Evolutionary conservation across 1,284 basidiomycete species (phyloP).

Genomic region (Melampsora americana): DNA sequence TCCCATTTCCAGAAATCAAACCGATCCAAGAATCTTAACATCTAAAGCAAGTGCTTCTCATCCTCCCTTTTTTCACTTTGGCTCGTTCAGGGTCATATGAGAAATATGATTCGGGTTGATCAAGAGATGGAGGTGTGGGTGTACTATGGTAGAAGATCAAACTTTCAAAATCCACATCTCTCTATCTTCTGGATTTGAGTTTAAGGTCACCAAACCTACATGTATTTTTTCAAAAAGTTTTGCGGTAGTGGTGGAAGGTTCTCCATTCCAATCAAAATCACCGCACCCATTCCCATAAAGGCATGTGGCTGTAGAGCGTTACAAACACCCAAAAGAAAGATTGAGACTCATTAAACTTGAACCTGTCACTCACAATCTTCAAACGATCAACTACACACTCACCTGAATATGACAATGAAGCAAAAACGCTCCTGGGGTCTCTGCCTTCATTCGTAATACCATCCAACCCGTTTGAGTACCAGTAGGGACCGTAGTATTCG

Average conservation of each 20-base stretch:
- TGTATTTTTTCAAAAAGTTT: slow-evolving; percentile 18
- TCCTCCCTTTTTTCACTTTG: not conserved
- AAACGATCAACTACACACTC: not conserved
- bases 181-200: not conserved
- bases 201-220: not conserved
- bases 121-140: not conserved
- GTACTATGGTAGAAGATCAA: not conserved
- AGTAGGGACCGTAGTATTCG: too few species aligned
- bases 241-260: slow-evolving; percentile 29
- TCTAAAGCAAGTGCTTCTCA: too few species aligned
- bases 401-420: slow-evolving; percentile 42
- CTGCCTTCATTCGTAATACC: slow-evolving; percentile 35
- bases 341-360: not conserved
- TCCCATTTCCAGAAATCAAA: too few species aligned
- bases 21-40: too few species aligned
- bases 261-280: slow-evolving; percentile 32
- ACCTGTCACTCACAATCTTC: not conserved
- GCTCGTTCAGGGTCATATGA: not conserved
- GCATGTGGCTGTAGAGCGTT: slow-evolving; percentile 34
- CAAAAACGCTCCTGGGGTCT: slow-evolving; percentile 38
- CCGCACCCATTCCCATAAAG: slow-evolving; percentile 33
- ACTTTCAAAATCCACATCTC: not conserved
- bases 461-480: slow-evolving; percentile 29
- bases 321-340: slow-evolving; percentile 16
- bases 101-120: not conserved